Percentiles rank a stretch among this genome's conserved stretches.
Conservation (phyloP, 371 early-diverging fungal genomes). For the Mucor irregularis region DNA sequence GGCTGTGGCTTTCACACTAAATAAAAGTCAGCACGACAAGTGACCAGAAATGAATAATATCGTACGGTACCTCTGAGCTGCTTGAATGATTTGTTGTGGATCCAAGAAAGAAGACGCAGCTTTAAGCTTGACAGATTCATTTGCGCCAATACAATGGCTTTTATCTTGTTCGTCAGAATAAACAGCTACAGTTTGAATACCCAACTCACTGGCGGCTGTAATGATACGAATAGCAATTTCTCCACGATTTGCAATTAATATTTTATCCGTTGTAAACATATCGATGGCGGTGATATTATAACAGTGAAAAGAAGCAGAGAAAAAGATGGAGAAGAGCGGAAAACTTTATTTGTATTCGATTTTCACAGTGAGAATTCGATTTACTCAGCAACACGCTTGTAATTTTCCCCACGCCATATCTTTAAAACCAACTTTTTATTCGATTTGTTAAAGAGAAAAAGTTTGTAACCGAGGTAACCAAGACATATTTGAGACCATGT, state of each 20-base stretch:
- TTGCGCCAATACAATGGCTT: slow-evolving; percentile 27
- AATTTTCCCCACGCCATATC: no score
- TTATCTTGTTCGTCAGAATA: slow-evolving; percentile 38
- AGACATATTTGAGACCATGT: not conserved
- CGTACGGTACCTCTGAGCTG: slow-evolving; percentile 30
- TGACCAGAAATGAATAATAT: not conserved
- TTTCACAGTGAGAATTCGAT: not conserved
- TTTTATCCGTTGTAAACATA: slow-evolving; percentile 9
- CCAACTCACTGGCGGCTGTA: slow-evolving; percentile 38
- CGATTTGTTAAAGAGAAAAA: not conserved
- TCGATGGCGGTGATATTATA: not conserved
- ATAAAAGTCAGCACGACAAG: not conserved
- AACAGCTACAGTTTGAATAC: slow-evolving; percentile 37
- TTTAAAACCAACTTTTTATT: not conserved
- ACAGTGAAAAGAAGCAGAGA: not conserved
- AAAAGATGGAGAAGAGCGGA: not conserved
- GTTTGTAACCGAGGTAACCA: not conserved
- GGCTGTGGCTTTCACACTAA: slow-evolving; percentile 44
- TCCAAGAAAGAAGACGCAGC: slow-evolving; percentile 26
- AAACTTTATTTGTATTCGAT: not conserved
- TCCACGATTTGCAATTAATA: slow-evolving; percentile 45
- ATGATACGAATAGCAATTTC: slow-evolving; percentile 50
- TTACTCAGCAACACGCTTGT: not conserved
- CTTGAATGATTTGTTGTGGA: slow-evolving; percentile 28
- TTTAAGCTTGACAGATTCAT: slow-evolving; percentile 25